A percentile compares a stretch with the other conserved stretches of the same genome.
phyloP scores from a whole-genome alignment of 352 stramenopile species.

The Globisporangium abappressorium region DNA sequence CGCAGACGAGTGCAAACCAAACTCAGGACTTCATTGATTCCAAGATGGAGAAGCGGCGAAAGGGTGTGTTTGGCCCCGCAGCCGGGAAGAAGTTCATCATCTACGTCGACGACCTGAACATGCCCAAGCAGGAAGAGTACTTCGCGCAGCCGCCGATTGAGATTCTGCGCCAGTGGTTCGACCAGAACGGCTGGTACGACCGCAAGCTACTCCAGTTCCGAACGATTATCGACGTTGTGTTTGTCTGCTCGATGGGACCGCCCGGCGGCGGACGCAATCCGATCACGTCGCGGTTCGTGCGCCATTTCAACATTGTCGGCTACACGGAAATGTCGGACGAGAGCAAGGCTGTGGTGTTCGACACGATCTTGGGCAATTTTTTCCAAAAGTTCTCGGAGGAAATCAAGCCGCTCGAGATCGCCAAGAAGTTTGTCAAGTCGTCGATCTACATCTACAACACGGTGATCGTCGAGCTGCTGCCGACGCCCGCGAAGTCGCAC shows the following conservation, averaged over 20 bases:
- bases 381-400: slow-evolving; percentile 69
- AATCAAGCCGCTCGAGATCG: slow-evolving; percentile 51
- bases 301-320: slow-evolving; percentile 85
- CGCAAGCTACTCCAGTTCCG: slow-evolving; percentile 90
- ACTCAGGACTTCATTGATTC: slow-evolving; percentile 93
- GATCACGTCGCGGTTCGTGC: slow-evolving; percentile 76
- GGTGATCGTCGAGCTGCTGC: slow-evolving; percentile 72
- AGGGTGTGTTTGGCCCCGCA: slow-evolving; percentile 90
- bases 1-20: slow-evolving; percentile 91
- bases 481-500: slow-evolving; percentile 81
- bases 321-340: slow-evolving; percentile 84
- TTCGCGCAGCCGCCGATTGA: slow-evolving; percentile 95
- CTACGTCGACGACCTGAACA: slow-evolving; percentile 95
- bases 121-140: slow-evolving; percentile 93
- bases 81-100: slow-evolving; percentile 92
- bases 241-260: slow-evolving; percentile 82
- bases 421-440: slow-evolving; percentile 58
- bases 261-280: slow-evolving; percentile 75
- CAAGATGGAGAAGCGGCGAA: slow-evolving; percentile 93
- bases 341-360: slow-evolving; percentile 81
- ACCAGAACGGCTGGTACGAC: slow-evolving; percentile 95
- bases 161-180: slow-evolving; percentile 93
- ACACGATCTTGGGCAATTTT: slow-evolving; percentile 77
- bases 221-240: slow-evolving; percentile 89
- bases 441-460: slow-evolving; percentile 86